phyloP scores from a whole-genome alignment of 306 rosid species.

The Ziziphus jujuba region DNA sequence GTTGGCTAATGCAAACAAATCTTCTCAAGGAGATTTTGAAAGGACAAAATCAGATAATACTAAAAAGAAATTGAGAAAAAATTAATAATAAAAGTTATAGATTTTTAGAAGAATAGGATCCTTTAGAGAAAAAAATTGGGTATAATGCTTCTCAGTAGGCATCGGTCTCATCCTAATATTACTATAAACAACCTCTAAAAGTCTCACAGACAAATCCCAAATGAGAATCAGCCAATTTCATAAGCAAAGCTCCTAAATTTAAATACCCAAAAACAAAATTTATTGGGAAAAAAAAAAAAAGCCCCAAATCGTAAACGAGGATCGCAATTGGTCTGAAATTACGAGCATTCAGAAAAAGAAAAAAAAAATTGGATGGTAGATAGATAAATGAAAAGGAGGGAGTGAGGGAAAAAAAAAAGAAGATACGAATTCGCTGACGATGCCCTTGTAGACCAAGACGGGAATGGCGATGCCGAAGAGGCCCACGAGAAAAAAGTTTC shows the following conservation, averaged over 20 bases:
- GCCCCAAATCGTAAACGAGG: not conserved
- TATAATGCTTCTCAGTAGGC: no score
- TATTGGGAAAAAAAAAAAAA: not conserved
- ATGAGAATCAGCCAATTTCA: not conserved
- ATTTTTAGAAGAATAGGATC: no score
- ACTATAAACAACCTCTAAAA: not conserved
- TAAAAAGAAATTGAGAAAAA: no score
- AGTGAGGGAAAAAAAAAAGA: not conserved
- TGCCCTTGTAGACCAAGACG: constrained; percentile 81
- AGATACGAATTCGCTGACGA: constrained; percentile 78
- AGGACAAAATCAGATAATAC: no score
- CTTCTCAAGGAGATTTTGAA: no score
- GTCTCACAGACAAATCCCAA: constrained; percentile 7
- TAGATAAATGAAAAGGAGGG: not conserved
- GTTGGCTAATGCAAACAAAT: no score
- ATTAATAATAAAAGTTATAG: no score
- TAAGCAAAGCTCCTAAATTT: constrained; percentile 5
- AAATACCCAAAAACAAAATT: not conserved
- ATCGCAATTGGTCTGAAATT: not conserved
- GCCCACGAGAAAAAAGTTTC: constrained; percentile 78
- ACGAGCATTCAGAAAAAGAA: not conserved
- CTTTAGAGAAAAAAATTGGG: no score
- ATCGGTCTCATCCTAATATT: not conserved
- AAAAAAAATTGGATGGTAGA: not conserved
- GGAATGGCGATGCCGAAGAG: constrained; percentile 87